These are phyloP conservation scores for Canavalia ensiformis DNA, from an alignment of 306 rosid species.

Conservation along the genomic window DNA sequence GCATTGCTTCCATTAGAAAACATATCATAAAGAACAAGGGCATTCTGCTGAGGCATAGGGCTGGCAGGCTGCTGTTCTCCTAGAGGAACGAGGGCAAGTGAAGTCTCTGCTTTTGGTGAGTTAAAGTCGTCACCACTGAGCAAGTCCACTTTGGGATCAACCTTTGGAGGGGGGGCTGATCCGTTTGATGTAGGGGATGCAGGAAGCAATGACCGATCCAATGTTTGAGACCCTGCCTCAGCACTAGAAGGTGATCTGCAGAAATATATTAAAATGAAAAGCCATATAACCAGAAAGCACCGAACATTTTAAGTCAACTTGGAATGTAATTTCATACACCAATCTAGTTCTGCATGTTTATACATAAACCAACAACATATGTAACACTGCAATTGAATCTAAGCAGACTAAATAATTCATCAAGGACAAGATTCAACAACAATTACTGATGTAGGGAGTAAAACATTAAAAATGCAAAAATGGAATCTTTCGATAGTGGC, in stretches of 20 bases:
- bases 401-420: constrained; percentile 11
- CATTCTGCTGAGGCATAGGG: constrained; percentile 76
- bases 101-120: constrained; percentile 81
- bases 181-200: constrained; percentile 75
- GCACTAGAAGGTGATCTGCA: constrained; percentile 72
- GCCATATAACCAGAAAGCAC: constrained; percentile 48
- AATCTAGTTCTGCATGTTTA: constrained; percentile 34
- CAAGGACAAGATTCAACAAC: neutral
- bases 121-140: constrained; percentile 93
- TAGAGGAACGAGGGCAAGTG: constrained; percentile 92
- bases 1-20: constrained; percentile 65
- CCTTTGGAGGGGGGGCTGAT: constrained; percentile 53
- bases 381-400: constrained; percentile 21
- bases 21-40: constrained; percentile 90
- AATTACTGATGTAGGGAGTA: constrained; percentile 24
- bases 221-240: constrained; percentile 71
- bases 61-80: constrained; percentile 72
- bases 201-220: constrained; percentile 82
- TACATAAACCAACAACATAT: constrained; percentile 39
- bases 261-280: constrained; percentile 37
- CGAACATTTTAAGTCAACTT: constrained; percentile 21
- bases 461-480: neutral
- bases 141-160: constrained; percentile 82
- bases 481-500: constrained; percentile 19
- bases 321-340: constrained; percentile 16